Evolutionary conservation across 2,329 filamentous ascomycete species (phyloP), one percentile per base, ranked within the genome.

Genomic region (Phoma sp.): DNA sequence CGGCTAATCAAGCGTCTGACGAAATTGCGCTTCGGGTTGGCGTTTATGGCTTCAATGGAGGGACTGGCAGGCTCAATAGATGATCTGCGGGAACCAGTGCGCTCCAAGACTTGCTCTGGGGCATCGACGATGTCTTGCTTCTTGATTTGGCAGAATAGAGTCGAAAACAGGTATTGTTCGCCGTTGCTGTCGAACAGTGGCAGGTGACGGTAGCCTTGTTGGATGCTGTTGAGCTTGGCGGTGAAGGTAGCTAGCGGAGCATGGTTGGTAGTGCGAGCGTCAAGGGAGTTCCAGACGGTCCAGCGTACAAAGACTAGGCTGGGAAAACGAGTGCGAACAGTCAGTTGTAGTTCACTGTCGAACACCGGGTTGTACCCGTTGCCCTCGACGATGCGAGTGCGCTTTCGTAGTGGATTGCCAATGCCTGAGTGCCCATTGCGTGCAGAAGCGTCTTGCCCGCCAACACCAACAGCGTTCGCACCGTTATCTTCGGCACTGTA

Each of bases 331-430:
- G 95, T 98, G 40, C 92, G 92, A 20, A 97, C 82, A 50, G 87
- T 88, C 75, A 97, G 89, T 57, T 86, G 85, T 76, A 93, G 90
- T 53, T 85, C 84, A 64, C 91, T 87, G 64, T 93, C 86, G 75
- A 96, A 99, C 49, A 88, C 82, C 1, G 95, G 95, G 72, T 96
- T 96, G 78, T 96, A 98, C 20, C 93, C 93, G 71, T 99, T 98
- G 73, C 91, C 90, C 56, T 85, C 85, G 25, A 93, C 86, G 47
- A 96, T 88, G 59, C 85, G 85, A 2, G 95, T 98, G 52, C 90
- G 88, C 60, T 88, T 87, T 64, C 89, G 88, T 61, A 93, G 85
- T 7, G 91, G 91, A 50, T 87, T 84, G 20, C 87, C 87, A 47
- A 89, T 85, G 5, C 87, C 87, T 45, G 86, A 87, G 66, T 84